Evolutionary conservation across 495 filamentous ascomycete genomes (phyloP), one percentile per base, ranked within the genome.

Genomic region (Thermothielavioides terrestris): DNA sequence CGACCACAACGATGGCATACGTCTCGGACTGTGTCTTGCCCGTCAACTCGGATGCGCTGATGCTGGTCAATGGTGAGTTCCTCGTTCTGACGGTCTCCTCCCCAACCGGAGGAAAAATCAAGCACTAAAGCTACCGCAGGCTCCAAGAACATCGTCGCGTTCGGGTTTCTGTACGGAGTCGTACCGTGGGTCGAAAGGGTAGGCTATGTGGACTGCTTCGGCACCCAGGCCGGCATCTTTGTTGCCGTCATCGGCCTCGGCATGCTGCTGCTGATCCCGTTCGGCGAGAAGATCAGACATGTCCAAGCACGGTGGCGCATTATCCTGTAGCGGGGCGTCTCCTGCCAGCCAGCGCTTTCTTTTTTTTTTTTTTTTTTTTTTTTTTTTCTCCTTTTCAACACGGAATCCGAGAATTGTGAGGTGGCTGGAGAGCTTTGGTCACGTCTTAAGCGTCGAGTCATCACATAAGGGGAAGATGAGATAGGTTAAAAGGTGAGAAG

Each of bases 141-240:
- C 23, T 46, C 53, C 26, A 65, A 65, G 50, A 63, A 65, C 31
- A 56, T 65, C 26, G 62, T 67, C 1, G 60, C 59, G 1, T 67
- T 67, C 22, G 56, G 62, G 2, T 67, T 64, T 23, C 48, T 62
- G 1, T 62, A 64, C 21, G 62, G 57, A 3, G 58, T 67, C 37
- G 46, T 65, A 21, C 74, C 74, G 1, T 79, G 76, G 77, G 70
- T 76, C 15, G 63, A 69, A 27, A 47, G 64, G 40, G 62, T 65
- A 0, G 76, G 77, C 1, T 79, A 79, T 39, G 44, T 64, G 4
- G 61, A 68, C 48, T 74, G 74, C 18, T 79, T 73, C 45, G 75
- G 77, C 1, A 56, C 68, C n/a, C 77, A 77, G 66, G 74, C 75
- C 1, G 71, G 72, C 22, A 75, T 78, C 6, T 67, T 56, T 47